Percentiles rank a stretch among this genome's conserved stretches.
Conservation (phyloP, 2,329 filamentous ascomycete species). For the Ophiocordyceps camponoti-leonardi region DNA sequence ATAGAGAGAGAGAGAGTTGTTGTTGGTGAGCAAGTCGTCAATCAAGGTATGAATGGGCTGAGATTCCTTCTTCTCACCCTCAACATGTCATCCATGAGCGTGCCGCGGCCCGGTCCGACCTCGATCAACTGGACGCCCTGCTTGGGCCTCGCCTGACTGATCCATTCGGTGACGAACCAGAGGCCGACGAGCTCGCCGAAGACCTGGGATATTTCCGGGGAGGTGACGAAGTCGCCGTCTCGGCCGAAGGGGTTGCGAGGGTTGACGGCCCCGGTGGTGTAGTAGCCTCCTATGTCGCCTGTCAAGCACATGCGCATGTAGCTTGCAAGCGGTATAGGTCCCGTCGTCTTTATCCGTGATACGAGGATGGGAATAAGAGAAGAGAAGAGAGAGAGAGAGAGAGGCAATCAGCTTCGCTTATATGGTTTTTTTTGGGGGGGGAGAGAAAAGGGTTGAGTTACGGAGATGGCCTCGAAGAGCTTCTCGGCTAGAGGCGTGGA, state of each 20-base stretch:
- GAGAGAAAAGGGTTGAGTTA: constrained; percentile 18
- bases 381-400: no score
- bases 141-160: constrained; percentile 63
- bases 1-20: no score
- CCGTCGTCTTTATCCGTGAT: constrained; percentile 53
- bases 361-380: no score
- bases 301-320: constrained; percentile 99
- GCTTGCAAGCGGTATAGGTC: constrained; percentile 76
- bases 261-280: constrained; percentile 52
- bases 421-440: background rate
- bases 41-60: constrained; percentile 1
- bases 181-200: constrained; percentile 90
- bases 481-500: constrained; percentile 84
- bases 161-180: constrained; percentile 95
- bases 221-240: constrained; percentile 91
- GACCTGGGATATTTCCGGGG: constrained; percentile 90
- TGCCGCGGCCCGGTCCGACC: constrained; percentile 84
- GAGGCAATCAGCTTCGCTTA: background rate
- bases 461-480: constrained; percentile 71
- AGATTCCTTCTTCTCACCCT: constrained; percentile 39
- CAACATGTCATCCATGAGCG: constrained; percentile 91
- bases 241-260: constrained; percentile 78
- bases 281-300: constrained; percentile 80
- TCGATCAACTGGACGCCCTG: constrained; percentile 78
- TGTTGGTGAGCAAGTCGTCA: background rate